Conservation (phyloP, 2,329 filamentous ascomycete species). For the Ceratocystis variospora region DNA sequence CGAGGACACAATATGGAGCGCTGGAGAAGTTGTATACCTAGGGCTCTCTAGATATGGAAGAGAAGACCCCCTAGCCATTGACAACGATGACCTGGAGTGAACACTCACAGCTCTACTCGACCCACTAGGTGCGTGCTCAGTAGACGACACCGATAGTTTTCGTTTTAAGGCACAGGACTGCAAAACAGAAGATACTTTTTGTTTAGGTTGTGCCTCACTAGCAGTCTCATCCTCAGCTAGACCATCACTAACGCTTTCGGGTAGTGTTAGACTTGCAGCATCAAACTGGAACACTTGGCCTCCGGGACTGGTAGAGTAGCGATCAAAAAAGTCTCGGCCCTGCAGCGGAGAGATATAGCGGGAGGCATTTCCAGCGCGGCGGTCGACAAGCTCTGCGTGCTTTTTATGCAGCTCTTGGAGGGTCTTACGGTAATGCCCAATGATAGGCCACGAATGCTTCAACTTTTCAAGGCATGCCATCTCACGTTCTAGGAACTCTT, state of each 20-base stretch:
- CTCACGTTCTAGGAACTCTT: slow-evolving; percentile 61
- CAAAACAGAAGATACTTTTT: not conserved
- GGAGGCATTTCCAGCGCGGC: not conserved
- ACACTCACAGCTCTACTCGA: not conserved
- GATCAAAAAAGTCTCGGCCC: slow-evolving; percentile 59
- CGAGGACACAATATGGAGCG: not conserved
- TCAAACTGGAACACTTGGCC: slow-evolving; percentile 53
- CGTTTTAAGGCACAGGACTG: not conserved
- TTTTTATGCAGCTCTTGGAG: slow-evolving; percentile 63
- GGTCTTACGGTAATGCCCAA: slow-evolving; percentile 68
- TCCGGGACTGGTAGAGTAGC: slow-evolving; percentile 47
- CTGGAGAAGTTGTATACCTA: not conserved
- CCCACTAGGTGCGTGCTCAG: not conserved
- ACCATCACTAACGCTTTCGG: slow-evolving; percentile 35
- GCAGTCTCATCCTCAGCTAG: not conserved
- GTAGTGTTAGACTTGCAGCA: slow-evolving; percentile 57
- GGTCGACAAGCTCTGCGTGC: slow-evolving; percentile 63
- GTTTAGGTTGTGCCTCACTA: not conserved
- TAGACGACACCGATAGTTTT: not conserved
- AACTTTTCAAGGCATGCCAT: slow-evolving; percentile 69
- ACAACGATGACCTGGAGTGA: not conserved
- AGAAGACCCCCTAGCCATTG: not conserved
- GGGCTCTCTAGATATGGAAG: not conserved
- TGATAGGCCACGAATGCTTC: slow-evolving; percentile 58
- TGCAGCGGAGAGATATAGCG: not conserved